Evolutionary conservation across 768 basidiomycete species (phyloP).

Genomic region (Erythrobasidium yunnanense): DNA sequence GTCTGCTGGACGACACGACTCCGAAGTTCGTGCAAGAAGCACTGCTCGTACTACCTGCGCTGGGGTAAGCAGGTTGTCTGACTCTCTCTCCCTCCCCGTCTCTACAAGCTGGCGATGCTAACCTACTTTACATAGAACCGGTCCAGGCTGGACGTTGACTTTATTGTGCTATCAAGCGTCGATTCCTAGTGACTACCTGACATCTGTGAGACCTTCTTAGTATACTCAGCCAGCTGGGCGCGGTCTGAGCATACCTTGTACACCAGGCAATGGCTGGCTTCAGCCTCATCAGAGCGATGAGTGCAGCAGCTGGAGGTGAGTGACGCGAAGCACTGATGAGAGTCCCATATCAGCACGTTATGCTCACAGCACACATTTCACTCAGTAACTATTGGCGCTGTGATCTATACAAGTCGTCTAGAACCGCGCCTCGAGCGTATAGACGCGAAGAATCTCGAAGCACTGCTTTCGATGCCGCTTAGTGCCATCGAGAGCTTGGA

Average conservation of each 20-base stretch:
- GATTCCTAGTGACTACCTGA: slow-evolving; percentile 1
- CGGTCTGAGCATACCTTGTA: background rate
- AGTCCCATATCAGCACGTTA: background rate
- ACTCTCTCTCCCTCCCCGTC: no score
- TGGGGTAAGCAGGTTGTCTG: background rate
- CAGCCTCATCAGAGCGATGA: background rate
- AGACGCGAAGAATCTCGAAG: background rate
- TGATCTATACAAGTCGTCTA: background rate
- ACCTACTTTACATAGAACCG: no score
- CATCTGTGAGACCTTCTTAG: background rate
- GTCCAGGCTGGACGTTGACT: slow-evolving; percentile 6
- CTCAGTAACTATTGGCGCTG: slow-evolving; percentile 5
- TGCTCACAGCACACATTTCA: background rate
- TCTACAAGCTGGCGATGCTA: no score
- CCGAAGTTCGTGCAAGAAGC: background rate
- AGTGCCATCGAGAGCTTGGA: background rate
- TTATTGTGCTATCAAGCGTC: background rate
- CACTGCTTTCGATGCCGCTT: background rate
- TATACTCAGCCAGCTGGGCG: background rate
- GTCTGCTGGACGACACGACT: background rate
- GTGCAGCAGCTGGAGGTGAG: slow-evolving; percentile 9
- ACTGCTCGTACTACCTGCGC: background rate
- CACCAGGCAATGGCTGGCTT: background rate
- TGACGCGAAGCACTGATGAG: no score
- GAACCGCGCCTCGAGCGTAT: background rate